These are phyloP conservation scores for Vaccinium darrowii DNA, from an alignment of 148 eudicot species.

Conservation along the genomic window DNA sequence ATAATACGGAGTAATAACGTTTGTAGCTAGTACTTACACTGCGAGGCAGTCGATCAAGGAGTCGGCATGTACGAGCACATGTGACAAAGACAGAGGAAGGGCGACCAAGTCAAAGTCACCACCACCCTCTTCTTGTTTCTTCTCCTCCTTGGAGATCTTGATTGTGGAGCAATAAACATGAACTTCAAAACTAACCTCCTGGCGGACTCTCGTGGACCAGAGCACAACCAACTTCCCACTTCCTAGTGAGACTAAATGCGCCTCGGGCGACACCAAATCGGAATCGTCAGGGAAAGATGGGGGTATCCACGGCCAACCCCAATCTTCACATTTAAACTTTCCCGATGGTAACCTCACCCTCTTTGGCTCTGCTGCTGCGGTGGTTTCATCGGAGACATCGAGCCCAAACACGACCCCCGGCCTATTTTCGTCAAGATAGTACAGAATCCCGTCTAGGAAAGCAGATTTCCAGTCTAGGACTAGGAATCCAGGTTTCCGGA, in stretches of 20 bases:
- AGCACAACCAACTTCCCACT: neutral
- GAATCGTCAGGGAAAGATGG: neutral
- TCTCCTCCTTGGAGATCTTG: neutral
- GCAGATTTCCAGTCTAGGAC: neutral
- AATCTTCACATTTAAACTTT: neutral
- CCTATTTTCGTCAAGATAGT: neutral
- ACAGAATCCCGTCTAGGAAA: neutral
- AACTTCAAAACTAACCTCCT: neutral
- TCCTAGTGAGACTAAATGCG: neutral
- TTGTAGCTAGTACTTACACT: neutral
- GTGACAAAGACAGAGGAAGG: neutral
- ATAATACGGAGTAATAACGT: neutral
- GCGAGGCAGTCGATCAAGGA: neutral
- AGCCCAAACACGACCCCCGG: neutral
- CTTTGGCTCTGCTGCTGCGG: neutral
- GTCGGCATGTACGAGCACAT: neutral
- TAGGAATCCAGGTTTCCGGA: too few relatives aligned
- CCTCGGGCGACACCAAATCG: neutral
- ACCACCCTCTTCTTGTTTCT: neutral
- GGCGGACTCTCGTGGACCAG: neutral
- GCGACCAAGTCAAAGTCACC: neutral
- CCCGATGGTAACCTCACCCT: neutral
- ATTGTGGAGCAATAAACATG: neutral
- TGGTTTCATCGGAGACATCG: neutral
- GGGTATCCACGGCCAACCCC: neutral